Base-by-base conservation (phyloP, 1,284 basidiomycete species). In the Chalciporus sp. region DNA sequence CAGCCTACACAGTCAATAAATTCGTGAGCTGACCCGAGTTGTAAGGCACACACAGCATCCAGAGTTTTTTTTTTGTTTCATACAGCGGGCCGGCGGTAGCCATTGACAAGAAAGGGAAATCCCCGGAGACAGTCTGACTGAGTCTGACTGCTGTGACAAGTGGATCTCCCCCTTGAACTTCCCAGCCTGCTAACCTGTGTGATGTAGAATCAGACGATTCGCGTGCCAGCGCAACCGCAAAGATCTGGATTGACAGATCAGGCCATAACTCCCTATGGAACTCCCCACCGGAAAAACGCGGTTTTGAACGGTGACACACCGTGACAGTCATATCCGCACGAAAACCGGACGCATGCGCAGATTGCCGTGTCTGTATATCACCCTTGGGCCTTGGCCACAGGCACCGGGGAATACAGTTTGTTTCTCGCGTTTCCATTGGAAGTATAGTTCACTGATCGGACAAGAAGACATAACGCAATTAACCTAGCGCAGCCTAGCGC, bases 291-390 rank as follows among this genome's bases (percentile, higher is more conserved):
- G 39, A 42, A 59, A 41, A 41, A 40, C 12, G 44, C 35, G 26
- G 37, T 28, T 27, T 39, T 47, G 45, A 51, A 59, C 59, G 49
- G 55, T 57, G 62, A 55, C 43, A n/a, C n/a, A n/a, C n/a, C n/a
- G n/a, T n/a, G n/a, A n/a, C n/a, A n/a, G n/a, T 70, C 66, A 72
- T 72, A 52, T 68, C 66, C 66, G 66, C 63, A 56, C 58, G 23
- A 57, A 49, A 48, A 51, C 68, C 66, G 64, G 68, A 65, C n/a
- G n/a, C n/a, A n/a, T n/a, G n/a, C n/a, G n/a, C n/a, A n/a, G 64
- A 63, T 53, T 53, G 62, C 59, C 53, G 59, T 8, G 35, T 49
- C 57, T 56, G 52, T 19, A 54, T 67, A 63, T 65, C 66, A 70
- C 53, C 63, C 55, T 55, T 42, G 49, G n/a, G n/a, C n/a, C n/a